phyloP scores from a whole-genome alignment of 176 grass and related monocot genomes.

The Neostapfia colusana region DNA sequence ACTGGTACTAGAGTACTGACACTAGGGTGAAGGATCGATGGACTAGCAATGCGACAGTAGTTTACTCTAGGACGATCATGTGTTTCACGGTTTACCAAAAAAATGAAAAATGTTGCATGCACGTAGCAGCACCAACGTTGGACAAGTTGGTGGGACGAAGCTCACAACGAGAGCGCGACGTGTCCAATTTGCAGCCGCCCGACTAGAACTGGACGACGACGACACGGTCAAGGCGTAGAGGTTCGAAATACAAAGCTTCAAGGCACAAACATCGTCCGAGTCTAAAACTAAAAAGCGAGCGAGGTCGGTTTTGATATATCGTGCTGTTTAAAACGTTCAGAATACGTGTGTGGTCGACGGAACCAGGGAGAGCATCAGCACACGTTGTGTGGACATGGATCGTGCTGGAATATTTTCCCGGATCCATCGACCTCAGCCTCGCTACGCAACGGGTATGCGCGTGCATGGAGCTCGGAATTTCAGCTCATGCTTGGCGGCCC shows the following conservation, averaged over 20 bases:
- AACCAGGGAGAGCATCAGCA: neutral
- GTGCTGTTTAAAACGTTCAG: neutral
- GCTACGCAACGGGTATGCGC: neutral
- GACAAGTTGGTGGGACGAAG: neutral
- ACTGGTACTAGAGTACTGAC: neutral
- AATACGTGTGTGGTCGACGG: neutral
- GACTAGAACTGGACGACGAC: neutral
- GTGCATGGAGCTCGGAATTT: constrained; percentile 5
- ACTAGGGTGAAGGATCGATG: neutral
- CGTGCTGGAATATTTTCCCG: constrained; percentile 1
- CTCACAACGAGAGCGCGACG: neutral
- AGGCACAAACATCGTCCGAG: constrained; percentile 16
- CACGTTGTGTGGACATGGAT: constrained; percentile 15
- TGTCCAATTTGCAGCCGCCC: constrained; percentile 42
- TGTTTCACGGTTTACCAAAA: neutral
- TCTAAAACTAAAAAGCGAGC: neutral
- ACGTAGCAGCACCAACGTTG: neutral
- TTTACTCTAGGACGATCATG: neutral
- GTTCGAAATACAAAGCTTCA: constrained; percentile 44
- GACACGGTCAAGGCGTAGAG: neutral
- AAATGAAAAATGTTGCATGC: neutral
- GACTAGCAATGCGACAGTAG: neutral
- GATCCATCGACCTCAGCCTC: neutral
- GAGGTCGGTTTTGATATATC: constrained; percentile 27
- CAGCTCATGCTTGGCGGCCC: constrained; percentile 21